Evolutionary conservation across 495 filamentous ascomycete genomes (phyloP), one percentile per base, ranked within the genome.

Genomic region (Cercophora newfieldiana): DNA sequence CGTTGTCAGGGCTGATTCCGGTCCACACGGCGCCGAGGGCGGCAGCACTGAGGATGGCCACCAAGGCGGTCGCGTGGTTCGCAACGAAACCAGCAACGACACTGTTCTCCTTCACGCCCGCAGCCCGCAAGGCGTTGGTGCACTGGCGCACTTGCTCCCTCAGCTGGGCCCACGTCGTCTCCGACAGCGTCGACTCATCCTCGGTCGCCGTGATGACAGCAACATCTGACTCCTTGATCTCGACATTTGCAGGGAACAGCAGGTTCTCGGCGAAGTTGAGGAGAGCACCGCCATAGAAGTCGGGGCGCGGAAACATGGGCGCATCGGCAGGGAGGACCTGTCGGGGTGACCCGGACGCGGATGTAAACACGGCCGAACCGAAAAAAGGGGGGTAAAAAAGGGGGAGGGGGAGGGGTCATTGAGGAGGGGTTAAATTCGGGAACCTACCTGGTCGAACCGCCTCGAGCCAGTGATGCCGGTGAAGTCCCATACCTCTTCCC

Each of bases 201-300:
- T 96, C 92, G 12, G 91, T 94, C 6, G 83, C 91, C 44, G 87
- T 88, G 69, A 95, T 88, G 25, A 94, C 79, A 24, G 91, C 92
- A 61, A 87, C 79, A 56, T 88, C 85, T 65, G 86, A 78, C 25
- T 87, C 86, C 21, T 83, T 74, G 48, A 80, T 65, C 5, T 71
- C 59, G 24, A 62, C 70, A 50, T 81, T 82, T 16, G 81, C 77
- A 5, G 94, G 93, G 73, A 87, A 96, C 7, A 97, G 85, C 30
- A 97, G 83, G 76, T 97, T 97, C 79, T 97, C 91, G 24, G 93
- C 92, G 75, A 97, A 97, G 72, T 97, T 97, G 62, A 97, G 79
- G 54, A 79, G 87, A 21, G 90, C 87, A 7, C 89, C 90, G 48
- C 85, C 75, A 73, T 96, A 99, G 81, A 96, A 97, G 26, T 83